phyloP scores from a whole-genome alignment of 805 yeast genomes.

The Starmerella roubikii region DNA sequence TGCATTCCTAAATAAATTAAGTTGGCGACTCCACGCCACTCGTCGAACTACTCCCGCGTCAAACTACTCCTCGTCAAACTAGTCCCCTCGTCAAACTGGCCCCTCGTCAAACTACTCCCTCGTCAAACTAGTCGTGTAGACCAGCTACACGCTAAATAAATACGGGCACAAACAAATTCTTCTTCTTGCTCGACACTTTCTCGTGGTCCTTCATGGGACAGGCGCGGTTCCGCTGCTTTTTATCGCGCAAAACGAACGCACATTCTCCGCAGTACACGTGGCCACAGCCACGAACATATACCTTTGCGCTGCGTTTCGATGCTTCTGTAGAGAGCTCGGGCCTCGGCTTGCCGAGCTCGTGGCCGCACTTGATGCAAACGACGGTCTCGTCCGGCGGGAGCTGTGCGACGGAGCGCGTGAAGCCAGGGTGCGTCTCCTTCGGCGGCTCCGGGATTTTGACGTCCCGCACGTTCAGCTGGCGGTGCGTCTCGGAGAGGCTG shows the following conservation, averaged over 20 bases:
- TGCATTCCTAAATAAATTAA: too few species aligned
- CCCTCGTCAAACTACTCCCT: too few species aligned
- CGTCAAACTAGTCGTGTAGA: too few species aligned
- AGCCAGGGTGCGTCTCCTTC: constrained; percentile 7
- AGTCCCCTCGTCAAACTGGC: too few species aligned
- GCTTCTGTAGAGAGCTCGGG: neutral
- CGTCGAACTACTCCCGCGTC: too few species aligned
- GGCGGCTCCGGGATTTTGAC: constrained; percentile 8
- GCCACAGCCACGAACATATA: constrained; percentile 16
- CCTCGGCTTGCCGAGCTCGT: constrained; percentile 9
- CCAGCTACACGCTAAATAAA: constrained; percentile 1
- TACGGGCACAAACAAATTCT: constrained; percentile 9
- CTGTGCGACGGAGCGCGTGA: constrained; percentile 2
- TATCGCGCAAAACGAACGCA: constrained; percentile 5
- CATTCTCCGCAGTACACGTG: constrained; percentile 18
- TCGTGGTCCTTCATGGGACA: constrained; percentile 8
- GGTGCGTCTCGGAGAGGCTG: constrained; percentile 6
- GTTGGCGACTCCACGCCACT: too few species aligned
- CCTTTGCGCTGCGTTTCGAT: constrained; percentile 1
- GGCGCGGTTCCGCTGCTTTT: neutral
- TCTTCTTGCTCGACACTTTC: constrained; percentile 3
- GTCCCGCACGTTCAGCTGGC: neutral
- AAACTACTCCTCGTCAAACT: too few species aligned
- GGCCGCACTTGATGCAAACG: constrained; percentile 11
- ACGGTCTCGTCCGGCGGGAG: constrained; percentile 1